Conservation (phyloP, 257 asterid species). For the Solanum rostratum region DNA sequence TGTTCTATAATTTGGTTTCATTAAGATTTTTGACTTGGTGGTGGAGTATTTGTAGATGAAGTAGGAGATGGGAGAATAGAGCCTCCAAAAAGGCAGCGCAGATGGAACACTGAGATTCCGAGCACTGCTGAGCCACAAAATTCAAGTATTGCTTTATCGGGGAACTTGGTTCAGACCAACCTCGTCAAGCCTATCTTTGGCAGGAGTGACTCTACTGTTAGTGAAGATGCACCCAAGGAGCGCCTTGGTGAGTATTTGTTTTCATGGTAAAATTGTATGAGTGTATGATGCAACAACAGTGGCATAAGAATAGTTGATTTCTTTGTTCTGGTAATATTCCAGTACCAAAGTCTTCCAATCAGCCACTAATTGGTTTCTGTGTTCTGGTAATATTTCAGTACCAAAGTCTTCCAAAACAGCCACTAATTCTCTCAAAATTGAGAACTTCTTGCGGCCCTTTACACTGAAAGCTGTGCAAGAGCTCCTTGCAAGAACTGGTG, state of each 20-base stretch:
- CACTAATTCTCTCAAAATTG: constrained; percentile 23
- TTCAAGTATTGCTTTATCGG: neutral
- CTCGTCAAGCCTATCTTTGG: neutral
- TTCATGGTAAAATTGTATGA: neutral
- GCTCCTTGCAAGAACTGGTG: constrained; percentile 21
- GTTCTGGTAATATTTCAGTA: constrained; percentile 1
- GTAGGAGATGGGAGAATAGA: constrained; percentile 8
- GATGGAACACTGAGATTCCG: constrained; percentile 10
- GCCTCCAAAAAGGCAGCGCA: constrained; percentile 20
- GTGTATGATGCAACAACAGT: neutral
- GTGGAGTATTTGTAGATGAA: constrained; percentile 3
- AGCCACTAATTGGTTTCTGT: constrained; percentile 6
- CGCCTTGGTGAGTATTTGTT: constrained; percentile 15
- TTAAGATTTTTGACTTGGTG: neutral
- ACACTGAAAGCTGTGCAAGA: constrained; percentile 31
- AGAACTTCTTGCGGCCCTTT: constrained; percentile 25
- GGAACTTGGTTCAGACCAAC: neutral
- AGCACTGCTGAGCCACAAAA: constrained; percentile 3
- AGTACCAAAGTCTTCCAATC: constrained; percentile 20
- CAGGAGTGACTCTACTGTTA: neutral
- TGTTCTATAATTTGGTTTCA: neutral
- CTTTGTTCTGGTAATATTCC: neutral
- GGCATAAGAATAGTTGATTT: neutral
- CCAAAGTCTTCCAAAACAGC: constrained; percentile 19
- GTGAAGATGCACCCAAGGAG: constrained; percentile 11